Conservation (phyloP, 1,284 basidiomycete species). For the Earliella scabrosa region DNA sequence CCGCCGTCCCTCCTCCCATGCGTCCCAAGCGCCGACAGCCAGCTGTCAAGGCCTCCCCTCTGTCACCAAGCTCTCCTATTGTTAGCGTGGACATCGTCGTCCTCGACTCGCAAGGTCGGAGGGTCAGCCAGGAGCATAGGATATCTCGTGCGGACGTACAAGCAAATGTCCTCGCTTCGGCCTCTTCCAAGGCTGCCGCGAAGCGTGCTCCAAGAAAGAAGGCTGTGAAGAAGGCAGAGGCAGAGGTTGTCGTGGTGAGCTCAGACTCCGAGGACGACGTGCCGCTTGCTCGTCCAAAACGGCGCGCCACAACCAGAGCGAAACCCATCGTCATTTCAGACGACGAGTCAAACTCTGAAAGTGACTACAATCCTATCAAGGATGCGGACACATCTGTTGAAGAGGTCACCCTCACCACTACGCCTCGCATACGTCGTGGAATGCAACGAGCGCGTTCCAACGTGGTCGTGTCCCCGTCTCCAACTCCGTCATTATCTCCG, state of each 20-base stretch:
- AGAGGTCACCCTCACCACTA: slow-evolving; percentile 28
- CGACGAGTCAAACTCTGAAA: slow-evolving; percentile 44
- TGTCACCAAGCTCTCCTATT: slow-evolving; percentile 44
- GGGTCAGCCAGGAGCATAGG: slow-evolving; percentile 55
- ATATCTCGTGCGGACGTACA: slow-evolving; percentile 36
- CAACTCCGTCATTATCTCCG: slow-evolving; percentile 14
- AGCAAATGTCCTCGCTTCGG: slow-evolving; percentile 25
- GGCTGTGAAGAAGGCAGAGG: neutral
- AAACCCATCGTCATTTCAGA: slow-evolving; percentile 39
- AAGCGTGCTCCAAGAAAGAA: neutral
- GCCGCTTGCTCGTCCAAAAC: slow-evolving; percentile 22
- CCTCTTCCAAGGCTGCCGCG: slow-evolving; percentile 3
- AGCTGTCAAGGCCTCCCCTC: slow-evolving; percentile 34
- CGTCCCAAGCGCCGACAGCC: slow-evolving; percentile 34
- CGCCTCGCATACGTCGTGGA: slow-evolving; percentile 6
- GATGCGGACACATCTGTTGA: slow-evolving; percentile 7
- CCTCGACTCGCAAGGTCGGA: slow-evolving; percentile 60
- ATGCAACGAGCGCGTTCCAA: slow-evolving; percentile 5
- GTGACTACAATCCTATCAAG: slow-evolving; percentile 17
- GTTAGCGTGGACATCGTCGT: slow-evolving; percentile 70
- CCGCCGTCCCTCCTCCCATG: slow-evolving; percentile 33
- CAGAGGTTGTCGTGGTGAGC: slow-evolving; percentile 6
- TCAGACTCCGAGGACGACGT: slow-evolving; percentile 32
- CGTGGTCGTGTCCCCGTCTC: slow-evolving; percentile 14
- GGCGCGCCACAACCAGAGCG: slow-evolving; percentile 22